These are phyloP conservation scores for Hyaloperonospora brassicae DNA, from an alignment of 352 stramenopile species.

Conservation along the genomic window DNA sequence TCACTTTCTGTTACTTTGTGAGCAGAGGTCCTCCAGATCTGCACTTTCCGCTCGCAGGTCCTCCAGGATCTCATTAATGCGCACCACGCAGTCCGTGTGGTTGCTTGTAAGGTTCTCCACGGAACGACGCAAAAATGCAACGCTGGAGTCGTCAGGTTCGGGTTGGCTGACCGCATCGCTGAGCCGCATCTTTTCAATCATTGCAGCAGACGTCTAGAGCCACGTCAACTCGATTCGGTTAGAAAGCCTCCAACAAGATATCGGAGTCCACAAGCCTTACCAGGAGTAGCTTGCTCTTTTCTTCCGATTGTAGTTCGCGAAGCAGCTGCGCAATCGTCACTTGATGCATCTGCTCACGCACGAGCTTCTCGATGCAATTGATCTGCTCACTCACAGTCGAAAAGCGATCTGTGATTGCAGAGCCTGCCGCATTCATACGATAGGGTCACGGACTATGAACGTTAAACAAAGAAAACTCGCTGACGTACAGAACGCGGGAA, in stretches of 20 bases:
- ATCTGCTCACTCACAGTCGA: constrained; percentile 56
- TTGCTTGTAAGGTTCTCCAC: constrained; percentile 42
- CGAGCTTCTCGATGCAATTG: constrained; percentile 56
- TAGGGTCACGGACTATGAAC: no score
- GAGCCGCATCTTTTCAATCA: constrained; percentile 79
- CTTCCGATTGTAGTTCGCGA: constrained; percentile 64
- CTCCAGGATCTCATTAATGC: constrained; percentile 76
- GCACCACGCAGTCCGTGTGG: constrained; percentile 52
- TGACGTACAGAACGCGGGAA: constrained; percentile 56
- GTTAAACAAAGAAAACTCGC: background rate
- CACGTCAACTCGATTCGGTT: constrained; percentile 1
- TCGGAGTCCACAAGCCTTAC: constrained; percentile 16
- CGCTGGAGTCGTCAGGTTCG: constrained; percentile 39
- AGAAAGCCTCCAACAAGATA: background rate
- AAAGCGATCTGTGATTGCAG: constrained; percentile 55
- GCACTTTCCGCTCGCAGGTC: constrained; percentile 49
- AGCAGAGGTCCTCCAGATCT: constrained; percentile 35
- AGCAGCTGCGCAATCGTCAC: constrained; percentile 41
- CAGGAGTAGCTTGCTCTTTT: constrained; percentile 80
- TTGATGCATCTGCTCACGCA: constrained; percentile 28
- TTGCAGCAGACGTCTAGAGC: constrained; percentile 55
- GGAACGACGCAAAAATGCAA: constrained; percentile 58
- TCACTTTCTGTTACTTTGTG: background rate
- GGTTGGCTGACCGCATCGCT: constrained; percentile 26
- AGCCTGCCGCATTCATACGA: no score